These are phyloP conservation scores for Debaryomycetaceae sp. DNA, from an alignment of 1,139 yeast genomes.

Conservation along the genomic window DNA sequence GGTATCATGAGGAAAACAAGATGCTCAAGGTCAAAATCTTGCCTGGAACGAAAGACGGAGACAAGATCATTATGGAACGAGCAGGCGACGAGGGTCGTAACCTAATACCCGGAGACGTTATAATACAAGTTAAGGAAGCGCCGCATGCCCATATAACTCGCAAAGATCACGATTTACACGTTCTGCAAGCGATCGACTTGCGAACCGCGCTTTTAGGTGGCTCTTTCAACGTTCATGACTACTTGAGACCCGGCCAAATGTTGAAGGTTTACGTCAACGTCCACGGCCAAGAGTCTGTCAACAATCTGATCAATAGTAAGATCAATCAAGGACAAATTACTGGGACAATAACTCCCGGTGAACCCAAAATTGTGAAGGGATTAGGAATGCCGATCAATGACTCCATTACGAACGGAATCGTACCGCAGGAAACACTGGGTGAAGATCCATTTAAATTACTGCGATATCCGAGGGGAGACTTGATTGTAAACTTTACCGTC, in stretches of 20 bases:
- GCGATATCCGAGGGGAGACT: conserved; percentile 23
- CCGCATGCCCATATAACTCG: conserved; percentile 74
- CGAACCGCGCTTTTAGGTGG: conserved; percentile 97
- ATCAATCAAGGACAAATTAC: conserved; percentile 36
- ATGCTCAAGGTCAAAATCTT: conserved; percentile 89
- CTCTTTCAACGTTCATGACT: conserved; percentile 29
- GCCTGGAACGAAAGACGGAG: conserved; percentile 97
- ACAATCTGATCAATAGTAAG: conserved; percentile 10
- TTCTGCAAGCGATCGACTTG: conserved; percentile 81
- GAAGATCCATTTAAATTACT: conserved; percentile 12
- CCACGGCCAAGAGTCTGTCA: conserved; percentile 21
- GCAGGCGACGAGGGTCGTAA: conserved; percentile 98
- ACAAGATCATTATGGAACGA: conserved; percentile 81
- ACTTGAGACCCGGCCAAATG: conserved; percentile 30
- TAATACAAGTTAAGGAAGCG: conserved; percentile 83
- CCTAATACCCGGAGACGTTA: conserved; percentile 91
- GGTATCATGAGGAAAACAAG: conserved; percentile 64
- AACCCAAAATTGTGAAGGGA: conserved; percentile 37
- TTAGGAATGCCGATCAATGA: conserved; percentile 58
- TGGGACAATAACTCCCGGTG: conserved; percentile 34
- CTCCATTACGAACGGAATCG: conserved; percentile 15
- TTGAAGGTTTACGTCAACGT: conserved; percentile 30
- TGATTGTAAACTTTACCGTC: conserved; percentile 32
- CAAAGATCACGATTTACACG: conserved; percentile 80
- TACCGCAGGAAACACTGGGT: conserved; percentile 9